A percentile compares a stretch with the other conserved stretches of the same genome.
Evolutionary conservation across 345 rosid genomes (phyloP).

Genomic region (Psidium friedrichsthalianum): DNA sequence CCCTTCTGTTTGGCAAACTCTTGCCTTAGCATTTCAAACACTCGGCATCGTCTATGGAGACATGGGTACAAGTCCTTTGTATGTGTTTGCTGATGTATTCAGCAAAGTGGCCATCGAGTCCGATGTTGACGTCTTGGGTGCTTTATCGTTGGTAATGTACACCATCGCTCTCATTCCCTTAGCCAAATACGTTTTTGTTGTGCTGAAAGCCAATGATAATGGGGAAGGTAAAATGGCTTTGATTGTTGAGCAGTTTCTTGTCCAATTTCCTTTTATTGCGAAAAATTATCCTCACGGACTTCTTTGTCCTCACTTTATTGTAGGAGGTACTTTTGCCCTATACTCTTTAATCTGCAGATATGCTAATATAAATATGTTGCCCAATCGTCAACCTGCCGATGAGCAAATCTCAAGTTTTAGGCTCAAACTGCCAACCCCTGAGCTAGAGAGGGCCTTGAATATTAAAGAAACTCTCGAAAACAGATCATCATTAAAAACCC

Average conservation of each 20-base stretch:
- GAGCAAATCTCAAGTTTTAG: conserved; percentile 80
- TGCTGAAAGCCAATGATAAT: conserved; percentile 93
- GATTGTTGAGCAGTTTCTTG: not conserved
- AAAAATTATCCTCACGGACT: not conserved
- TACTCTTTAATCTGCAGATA: conserved; percentile 84
- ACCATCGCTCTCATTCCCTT: conserved; percentile 86
- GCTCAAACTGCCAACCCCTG: conserved; percentile 93
- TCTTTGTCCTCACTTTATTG: conserved; percentile 11
- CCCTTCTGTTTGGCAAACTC: conserved; percentile 41
- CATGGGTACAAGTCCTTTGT: conserved; percentile 94
- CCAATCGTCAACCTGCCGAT: conserved; percentile 93
- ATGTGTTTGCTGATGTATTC: conserved; percentile 88
- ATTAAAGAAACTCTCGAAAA: conserved; percentile 78
- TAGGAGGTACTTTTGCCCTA: conserved; percentile 97
- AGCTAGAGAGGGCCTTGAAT: conserved; percentile 69
- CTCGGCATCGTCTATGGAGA: conserved; percentile 98
- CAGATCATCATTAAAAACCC: conserved; percentile 59
- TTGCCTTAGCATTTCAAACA: conserved; percentile 91
- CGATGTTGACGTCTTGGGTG: conserved; percentile 88
- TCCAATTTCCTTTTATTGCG: not conserved
- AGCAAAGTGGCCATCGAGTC: conserved; percentile 72
- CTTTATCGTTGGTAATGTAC: conserved; percentile 85
- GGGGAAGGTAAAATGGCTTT: conserved; percentile 59
- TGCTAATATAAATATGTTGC: conserved; percentile 79
- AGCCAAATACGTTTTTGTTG: conserved; percentile 83